phyloP scores from a whole-genome alignment of 2,329 filamentous ascomycete genomes.

The Penicillium thymicola region DNA sequence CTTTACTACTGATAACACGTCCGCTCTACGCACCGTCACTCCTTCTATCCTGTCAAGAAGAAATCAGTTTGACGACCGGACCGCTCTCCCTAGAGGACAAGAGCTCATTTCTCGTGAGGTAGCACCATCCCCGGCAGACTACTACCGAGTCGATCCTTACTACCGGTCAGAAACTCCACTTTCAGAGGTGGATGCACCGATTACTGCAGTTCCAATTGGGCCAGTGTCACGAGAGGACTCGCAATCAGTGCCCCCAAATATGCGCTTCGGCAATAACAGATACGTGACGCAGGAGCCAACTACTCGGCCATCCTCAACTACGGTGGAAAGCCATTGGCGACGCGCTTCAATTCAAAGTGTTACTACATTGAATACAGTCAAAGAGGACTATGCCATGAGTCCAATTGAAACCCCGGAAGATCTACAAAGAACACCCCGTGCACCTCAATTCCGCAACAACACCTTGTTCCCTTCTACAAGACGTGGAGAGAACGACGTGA shows the following conservation, averaged over 20 bases:
- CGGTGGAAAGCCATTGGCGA: slow-evolving; percentile 37
- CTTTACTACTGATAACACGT: slow-evolving; percentile 20
- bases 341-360: slow-evolving; percentile 21
- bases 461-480: neutral
- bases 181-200: slow-evolving; percentile 72
- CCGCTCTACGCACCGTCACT: slow-evolving; percentile 31
- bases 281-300: slow-evolving; percentile 42
- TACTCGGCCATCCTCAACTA: slow-evolving; percentile 44
- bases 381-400: slow-evolving; percentile 22
- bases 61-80: neutral
- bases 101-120: neutral
- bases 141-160: slow-evolving; percentile 50
- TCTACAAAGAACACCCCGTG: slow-evolving; percentile 21
- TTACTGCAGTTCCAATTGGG: slow-evolving; percentile 68
- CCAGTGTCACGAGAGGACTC: slow-evolving; percentile 75
- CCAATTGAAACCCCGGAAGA: slow-evolving; percentile 36
- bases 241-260: slow-evolving; percentile 90
- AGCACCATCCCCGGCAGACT: slow-evolving; percentile 51
- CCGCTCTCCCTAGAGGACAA: neutral
- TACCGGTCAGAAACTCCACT: slow-evolving; percentile 75
- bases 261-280: slow-evolving; percentile 65
- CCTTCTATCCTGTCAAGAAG: slow-evolving; percentile 23
- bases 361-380: slow-evolving; percentile 26
- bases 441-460: slow-evolving; percentile 16
- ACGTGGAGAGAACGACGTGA: slow-evolving; percentile 45